Evolutionary conservation across 352 stramenopile genomes (phyloP), one percentile per base, ranked within the genome.

Genomic region (Globisporangium orthogonon): DNA sequence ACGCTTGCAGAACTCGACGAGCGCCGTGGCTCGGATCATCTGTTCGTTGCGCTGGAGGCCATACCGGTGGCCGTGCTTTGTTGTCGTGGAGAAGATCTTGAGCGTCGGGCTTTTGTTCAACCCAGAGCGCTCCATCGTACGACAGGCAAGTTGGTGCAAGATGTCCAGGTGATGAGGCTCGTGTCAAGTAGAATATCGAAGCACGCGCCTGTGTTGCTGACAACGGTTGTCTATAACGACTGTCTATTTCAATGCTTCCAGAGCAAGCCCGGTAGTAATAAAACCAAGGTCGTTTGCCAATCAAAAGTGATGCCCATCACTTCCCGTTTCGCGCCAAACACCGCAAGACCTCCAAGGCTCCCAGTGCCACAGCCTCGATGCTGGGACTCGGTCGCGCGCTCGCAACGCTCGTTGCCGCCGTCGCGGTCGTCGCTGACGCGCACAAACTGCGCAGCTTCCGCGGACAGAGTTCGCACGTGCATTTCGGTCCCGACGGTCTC

Each of bases 401-500:
- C 28, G 31, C 39, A 15, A 7, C 39, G n/a, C 31, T 44, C 41
- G 29, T 30, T 1, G 2, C 31, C 3, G 30, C 35, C 7, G n/a
- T 29, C 1, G 43, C 53, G 30, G 30, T 51, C 11, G 49, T 46
- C 55, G 45, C 39, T 7, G 11, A 45, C 6, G 52, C 65, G 61
- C 56, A 62, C 41, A 56, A 50, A 30, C 65, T 90, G 29, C 69
- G 66, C 49, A 65, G 79, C 51, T 92, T 92, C 63, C 79, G 80
- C 28, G 83, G 83, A 35, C 73, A 89, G 56, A 69, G 73, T 23
- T 88, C 80, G 44, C 76, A 84, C 57, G 67, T 92, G 49, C 78
- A 81, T 28, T 79, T 77, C 43, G 67, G 76, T 40, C 57, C 68
- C 15, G 61, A 69, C 3, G 62, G 70, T n/a, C 69, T 54, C 2